A percentile compares a stretch with the other conserved stretches of the same genome.
These are phyloP conservation scores for Aspergillus hancockii DNA, from an alignment of 495 filamentous ascomycete genomes.

Conservation along the genomic window DNA sequence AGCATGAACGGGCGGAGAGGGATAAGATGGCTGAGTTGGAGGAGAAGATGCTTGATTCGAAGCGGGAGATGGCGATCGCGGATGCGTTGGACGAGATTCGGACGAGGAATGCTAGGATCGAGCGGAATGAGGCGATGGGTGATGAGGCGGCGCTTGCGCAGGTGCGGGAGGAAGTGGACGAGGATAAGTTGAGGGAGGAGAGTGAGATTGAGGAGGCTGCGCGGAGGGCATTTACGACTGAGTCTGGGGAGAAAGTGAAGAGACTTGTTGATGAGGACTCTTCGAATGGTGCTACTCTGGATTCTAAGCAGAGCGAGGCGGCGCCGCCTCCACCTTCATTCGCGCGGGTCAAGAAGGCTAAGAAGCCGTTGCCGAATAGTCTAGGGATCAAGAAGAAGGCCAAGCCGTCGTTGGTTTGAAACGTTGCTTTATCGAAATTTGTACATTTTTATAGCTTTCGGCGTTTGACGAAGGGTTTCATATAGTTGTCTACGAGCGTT, in stretches of 20 bases:
- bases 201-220: slow-evolving; percentile 87
- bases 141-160: slow-evolving; percentile 48
- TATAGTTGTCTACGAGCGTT: slow-evolving; percentile 2
- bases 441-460: slow-evolving; percentile 5
- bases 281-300: slow-evolving; percentile 25
- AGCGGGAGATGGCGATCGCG: slow-evolving; percentile 94
- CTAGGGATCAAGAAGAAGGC: slow-evolving; percentile 91
- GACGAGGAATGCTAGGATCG: slow-evolving; percentile 82
- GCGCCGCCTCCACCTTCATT: slow-evolving; percentile 67
- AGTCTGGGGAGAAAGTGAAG: slow-evolving; percentile 54
- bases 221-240: slow-evolving; percentile 72
- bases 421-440: not conserved
- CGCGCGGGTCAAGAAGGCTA: slow-evolving; percentile 77
- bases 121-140: slow-evolving; percentile 64
- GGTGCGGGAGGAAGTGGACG: slow-evolving; percentile 50
- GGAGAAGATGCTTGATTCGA: slow-evolving; percentile 86
- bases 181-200: slow-evolving; percentile 64
- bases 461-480: slow-evolving; percentile 10
- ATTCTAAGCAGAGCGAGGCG: slow-evolving; percentile 28
- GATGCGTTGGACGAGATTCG: slow-evolving; percentile 96
- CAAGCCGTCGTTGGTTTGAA: slow-evolving; percentile 46
- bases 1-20: slow-evolving; percentile 54
- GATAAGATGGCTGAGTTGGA: slow-evolving; percentile 81
- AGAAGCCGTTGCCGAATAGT: slow-evolving; percentile 69
- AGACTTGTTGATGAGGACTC: slow-evolving; percentile 48